Evolutionary conservation across 345 rosid genomes (phyloP).

Genomic region (Linum usitatissimum): DNA sequence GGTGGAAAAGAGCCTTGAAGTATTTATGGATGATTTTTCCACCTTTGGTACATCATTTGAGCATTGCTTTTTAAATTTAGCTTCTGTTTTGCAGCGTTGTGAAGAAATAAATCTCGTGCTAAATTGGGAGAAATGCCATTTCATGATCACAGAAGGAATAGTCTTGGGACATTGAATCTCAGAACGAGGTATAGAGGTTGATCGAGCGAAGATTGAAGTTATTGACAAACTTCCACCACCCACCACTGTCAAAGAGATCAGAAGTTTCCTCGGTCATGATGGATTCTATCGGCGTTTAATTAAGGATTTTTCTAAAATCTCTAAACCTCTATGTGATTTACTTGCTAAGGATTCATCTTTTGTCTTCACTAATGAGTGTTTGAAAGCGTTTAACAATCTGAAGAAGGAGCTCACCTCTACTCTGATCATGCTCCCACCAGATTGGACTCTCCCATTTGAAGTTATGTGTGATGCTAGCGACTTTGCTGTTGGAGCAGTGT

Average conservation of each 20-base stretch:
- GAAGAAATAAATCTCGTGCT: not conserved
- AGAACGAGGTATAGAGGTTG: not conserved
- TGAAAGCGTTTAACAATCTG: not conserved
- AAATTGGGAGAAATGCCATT: slow-evolving; percentile 2
- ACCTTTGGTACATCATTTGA: not conserved
- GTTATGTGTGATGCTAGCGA: not conserved
- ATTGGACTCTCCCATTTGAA: not conserved
- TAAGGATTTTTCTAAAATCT: not conserved
- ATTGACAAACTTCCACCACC: not conserved
- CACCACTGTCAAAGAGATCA: not conserved
- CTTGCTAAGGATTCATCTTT: not conserved
- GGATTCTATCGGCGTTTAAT: not conserved
- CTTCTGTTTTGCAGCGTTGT: not conserved
- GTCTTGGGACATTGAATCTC: not conserved
- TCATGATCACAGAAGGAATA: not conserved
- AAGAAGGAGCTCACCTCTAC: not conserved
- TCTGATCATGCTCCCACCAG: not conserved
- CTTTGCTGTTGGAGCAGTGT: not conserved
- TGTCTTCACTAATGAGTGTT: not conserved
- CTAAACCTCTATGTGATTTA: not conserved
- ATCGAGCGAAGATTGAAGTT: not conserved
- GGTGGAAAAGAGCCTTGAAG: not conserved
- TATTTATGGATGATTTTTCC: not conserved
- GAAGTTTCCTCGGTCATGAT: not conserved
- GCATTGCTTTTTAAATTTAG: not conserved